Conservation (phyloP, 495 filamentous ascomycete genomes). For the Tuber calosporum region DNA sequence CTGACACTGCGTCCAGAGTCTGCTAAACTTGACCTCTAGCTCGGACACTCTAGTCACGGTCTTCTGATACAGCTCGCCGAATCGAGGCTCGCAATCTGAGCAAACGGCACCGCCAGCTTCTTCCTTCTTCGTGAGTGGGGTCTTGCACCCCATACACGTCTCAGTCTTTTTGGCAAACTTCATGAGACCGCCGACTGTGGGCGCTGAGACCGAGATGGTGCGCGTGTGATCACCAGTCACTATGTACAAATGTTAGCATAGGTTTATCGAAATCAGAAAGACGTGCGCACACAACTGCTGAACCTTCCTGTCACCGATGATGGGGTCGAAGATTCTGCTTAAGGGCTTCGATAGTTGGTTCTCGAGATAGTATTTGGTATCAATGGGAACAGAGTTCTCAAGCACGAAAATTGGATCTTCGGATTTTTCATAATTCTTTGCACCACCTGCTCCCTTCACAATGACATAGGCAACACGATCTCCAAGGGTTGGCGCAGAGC, state of each 20-base stretch:
- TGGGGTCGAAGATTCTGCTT: slow-evolving; percentile 92
- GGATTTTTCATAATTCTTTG: slow-evolving; percentile 89
- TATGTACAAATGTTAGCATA: slow-evolving; percentile 13
- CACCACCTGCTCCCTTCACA: slow-evolving; percentile 76
- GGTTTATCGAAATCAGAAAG: background rate
- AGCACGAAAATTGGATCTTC: slow-evolving; percentile 96
- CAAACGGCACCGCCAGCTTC: slow-evolving; percentile 85
- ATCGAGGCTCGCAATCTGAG: slow-evolving; percentile 68
- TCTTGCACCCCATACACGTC: slow-evolving; percentile 99
- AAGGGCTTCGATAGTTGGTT: slow-evolving; percentile 96
- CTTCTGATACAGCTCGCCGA: slow-evolving; percentile 91
- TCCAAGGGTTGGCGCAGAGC: slow-evolving; percentile 87
- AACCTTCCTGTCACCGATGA: slow-evolving; percentile 84
- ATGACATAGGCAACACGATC: slow-evolving; percentile 99
- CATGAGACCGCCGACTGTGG: slow-evolving; percentile 87
- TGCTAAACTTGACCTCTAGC: slow-evolving; percentile 82
- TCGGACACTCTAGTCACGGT: slow-evolving; percentile 78
- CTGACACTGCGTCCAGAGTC: slow-evolving; percentile 98
- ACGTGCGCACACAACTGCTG: slow-evolving; percentile 53
- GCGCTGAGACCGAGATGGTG: slow-evolving; percentile 79
- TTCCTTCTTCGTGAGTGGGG: slow-evolving; percentile 70
- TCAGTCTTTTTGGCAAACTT: slow-evolving; percentile 95
- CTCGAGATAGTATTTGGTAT: slow-evolving; percentile 98
- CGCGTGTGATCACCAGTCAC: slow-evolving; percentile 85
- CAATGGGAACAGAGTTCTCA: slow-evolving; percentile 95